Percentiles rank a stretch among this genome's conserved stretches.
phyloP scores from a whole-genome alignment of 2,329 filamentous ascomycete genomes.

The Trichoderma sp. region DNA sequence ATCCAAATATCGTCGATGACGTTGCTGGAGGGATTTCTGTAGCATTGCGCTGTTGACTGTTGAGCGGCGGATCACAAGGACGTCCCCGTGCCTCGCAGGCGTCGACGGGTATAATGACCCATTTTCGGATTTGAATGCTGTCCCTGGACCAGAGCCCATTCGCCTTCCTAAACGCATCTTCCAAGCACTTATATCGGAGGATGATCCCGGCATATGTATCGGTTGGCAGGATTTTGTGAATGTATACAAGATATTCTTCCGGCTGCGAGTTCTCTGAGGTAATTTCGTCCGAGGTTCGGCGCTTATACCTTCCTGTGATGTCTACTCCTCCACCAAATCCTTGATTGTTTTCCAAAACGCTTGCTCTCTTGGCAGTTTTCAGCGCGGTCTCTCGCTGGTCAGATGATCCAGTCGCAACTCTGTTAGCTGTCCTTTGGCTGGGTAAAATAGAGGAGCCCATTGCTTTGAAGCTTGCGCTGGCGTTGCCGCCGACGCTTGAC shows the following conservation, averaged over 20 bases:
- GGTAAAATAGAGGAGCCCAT: constrained; percentile 59
- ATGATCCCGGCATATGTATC: constrained; percentile 93
- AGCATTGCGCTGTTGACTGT: constrained; percentile 44
- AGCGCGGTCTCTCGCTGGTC: constrained; percentile 59
- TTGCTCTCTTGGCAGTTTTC: constrained; percentile 60
- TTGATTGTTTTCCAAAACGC: constrained; percentile 64
- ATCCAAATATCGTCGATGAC: constrained; percentile 24
- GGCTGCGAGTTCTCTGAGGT: constrained; percentile 58
- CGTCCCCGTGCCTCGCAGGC: constrained; percentile 83
- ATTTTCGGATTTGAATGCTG: constrained; percentile 81
- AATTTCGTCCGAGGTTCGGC: constrained; percentile 70
- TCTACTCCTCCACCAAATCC: constrained; percentile 63
- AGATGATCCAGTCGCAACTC: constrained; percentile 59
- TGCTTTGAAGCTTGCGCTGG: constrained; percentile 19
- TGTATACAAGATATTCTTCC: constrained; percentile 81
- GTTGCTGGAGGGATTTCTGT: constrained; percentile 59
- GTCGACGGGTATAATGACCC: constrained; percentile 83
- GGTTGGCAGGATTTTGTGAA: constrained; percentile 79
- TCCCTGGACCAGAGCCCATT: constrained; percentile 97
- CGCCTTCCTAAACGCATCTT: constrained; percentile 79
- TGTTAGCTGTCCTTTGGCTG: constrained; percentile 45
- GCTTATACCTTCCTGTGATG: constrained; percentile 61
- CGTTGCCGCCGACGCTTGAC: constrained; percentile 30
- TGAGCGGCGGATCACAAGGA: constrained; percentile 59
- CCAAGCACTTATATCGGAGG: constrained; percentile 84